phyloP scores from a whole-genome alignment of 768 basidiomycete genomes.

The Termitomyces sp. region DNA sequence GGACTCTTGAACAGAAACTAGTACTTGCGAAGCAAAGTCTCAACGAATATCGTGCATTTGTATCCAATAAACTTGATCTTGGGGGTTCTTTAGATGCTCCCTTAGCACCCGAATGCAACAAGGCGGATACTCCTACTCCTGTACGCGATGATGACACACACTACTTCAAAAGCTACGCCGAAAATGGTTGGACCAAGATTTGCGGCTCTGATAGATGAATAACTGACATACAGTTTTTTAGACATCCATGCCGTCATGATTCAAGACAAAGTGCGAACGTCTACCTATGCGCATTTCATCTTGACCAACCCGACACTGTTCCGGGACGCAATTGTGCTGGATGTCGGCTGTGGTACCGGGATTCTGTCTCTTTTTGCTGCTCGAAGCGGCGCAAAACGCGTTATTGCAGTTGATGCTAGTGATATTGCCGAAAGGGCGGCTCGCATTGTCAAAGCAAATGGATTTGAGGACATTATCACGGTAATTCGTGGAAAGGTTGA shows the following conservation, averaged over 20 bases:
- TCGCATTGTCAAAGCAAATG: constrained; percentile 75
- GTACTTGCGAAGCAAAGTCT: constrained; percentile 54
- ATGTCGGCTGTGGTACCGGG: constrained; percentile 95
- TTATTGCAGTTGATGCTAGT: constrained; percentile 90
- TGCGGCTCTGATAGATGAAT: background rate
- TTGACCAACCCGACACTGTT: constrained; percentile 77
- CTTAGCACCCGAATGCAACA: constrained; percentile 24
- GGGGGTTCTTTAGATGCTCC: constrained; percentile 36
- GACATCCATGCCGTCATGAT: constrained; percentile 98
- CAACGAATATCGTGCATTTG: constrained; percentile 52
- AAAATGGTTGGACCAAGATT: constrained; percentile 57
- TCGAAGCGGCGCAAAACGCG: constrained; percentile 80
- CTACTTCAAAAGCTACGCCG: constrained; percentile 88
- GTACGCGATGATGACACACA: constrained; percentile 88
- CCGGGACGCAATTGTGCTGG: constrained; percentile 81
- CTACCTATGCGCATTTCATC: constrained; percentile 90
- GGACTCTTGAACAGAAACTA: constrained; percentile 57
- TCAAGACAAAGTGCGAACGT: constrained; percentile 89
- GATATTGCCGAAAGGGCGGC: constrained; percentile 73
- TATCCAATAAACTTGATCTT: constrained; percentile 48
- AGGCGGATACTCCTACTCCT: constrained; percentile 23
- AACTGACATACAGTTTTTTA: constrained; percentile 21
- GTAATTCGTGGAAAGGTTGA: constrained; percentile 92
- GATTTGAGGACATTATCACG: constrained; percentile 66
- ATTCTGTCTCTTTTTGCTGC: constrained; percentile 91